Base-by-base conservation (phyloP, 148 eudicot genomes). In the Cornus kousa region DNA sequence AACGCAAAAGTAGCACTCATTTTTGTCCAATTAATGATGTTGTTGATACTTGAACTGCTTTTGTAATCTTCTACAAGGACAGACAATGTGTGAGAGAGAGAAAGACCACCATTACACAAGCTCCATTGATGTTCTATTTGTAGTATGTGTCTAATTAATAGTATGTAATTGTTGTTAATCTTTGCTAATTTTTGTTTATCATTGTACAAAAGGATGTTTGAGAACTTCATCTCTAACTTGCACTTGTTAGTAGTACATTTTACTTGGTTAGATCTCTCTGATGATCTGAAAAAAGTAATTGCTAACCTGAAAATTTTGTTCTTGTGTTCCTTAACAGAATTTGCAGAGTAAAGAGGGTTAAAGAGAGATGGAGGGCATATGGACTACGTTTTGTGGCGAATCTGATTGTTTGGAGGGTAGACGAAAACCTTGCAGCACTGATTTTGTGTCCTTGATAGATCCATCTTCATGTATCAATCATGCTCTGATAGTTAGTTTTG, bases 401-500 rank as follows among this genome's bases (percentile, higher is more conserved):
- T 77, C 81, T 20, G 74, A 80, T 48, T 84, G 86, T 83, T 68
- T 83, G 12, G 77, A 62, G 50, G 80, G 71, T 67, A 77, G 64
- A 46, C 70, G 73, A 20, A 78, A 64, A 39, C 74, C 82, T 37
- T 95, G 96, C 81, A 74, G 67, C 82, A 50, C 85, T 37, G 81
- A 83, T 70, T 79, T 92, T 46, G 74, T 68, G 77, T 77, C 67
- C 50, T 55, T 92, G 70, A 82, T 85, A 28, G 64, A 79, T 50
- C 95, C 95, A 64, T 90, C 97, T 57, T 96, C 99, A 35, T 96
- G 99, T 80, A 72, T 87, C 80, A 96, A 94, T 81, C 95, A 96
- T 85, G 89, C 80, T 2, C 73, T 87, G 43, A 80, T 87, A 40
- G 78, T 89, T 72, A 81, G 88, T 77, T 87, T 88, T 31, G 93